Base-by-base conservation (phyloP, 805 yeast species). In the Teunomyces atbi region DNA sequence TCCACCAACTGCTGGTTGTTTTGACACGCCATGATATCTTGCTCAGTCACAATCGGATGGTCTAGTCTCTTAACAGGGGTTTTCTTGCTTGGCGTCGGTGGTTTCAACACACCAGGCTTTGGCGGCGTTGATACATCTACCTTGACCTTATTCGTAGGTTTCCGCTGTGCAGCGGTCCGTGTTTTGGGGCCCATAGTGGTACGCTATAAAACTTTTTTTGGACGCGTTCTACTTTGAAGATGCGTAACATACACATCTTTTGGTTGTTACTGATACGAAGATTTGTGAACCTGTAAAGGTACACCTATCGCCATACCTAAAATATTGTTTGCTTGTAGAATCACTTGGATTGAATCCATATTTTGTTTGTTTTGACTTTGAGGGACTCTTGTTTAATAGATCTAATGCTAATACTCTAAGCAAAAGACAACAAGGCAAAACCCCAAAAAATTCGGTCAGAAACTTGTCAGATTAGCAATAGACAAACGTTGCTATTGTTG, bases 1-100 rank as follows among this genome's bases (percentile, higher is more conserved):
- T 53, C 56, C n/a, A 66, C 51, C 34, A 71, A 49, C 23, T 65
- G 61, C 13, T 57, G 57, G 27, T 56, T 56, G 29, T 60, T 55
- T 21, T 49, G 50, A 3, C 68, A 63, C 6, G 53, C 50, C 19
- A 68, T 26, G 7, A 69, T 66, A 34, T 68, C 72, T 21, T 58
- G 54, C 42, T 68, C 73, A 2, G 68, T 57, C 13, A 62, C 52
- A 5, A 33, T 43, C 12, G 46, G 44, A 40, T 40, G 36, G 11
- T 45, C 41, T 4, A 36, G 21, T 13, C 39, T 20, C 16, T 29
- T 40, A 12, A 36, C 39, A 1, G 39, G 39, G 16, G 39, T 36
- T 36, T 19, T 36, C 23, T 36, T 36, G 39, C 10, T 36, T 12
- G 39, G 39, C 11, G 39, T 36, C 27, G 15, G 6, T 2, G 23